Conservation (phyloP, 371 early-diverging fungal species). For the Actinomucor elegans region DNA sequence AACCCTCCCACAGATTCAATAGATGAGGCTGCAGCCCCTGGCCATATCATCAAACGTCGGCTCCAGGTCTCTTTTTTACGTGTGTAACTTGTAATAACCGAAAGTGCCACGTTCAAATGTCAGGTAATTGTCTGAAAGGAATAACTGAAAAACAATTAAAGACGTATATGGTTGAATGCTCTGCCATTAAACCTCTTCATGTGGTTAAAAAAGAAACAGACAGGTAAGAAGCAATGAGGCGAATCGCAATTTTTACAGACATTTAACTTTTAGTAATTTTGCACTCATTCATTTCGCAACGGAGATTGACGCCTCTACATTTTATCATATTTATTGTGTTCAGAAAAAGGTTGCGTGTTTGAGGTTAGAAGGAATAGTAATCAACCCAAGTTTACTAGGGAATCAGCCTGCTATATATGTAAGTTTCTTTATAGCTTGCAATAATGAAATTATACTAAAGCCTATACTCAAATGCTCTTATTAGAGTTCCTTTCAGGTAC, state of each 20-base stretch:
- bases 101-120: slow-evolving; percentile 6
- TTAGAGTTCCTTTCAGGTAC: slow-evolving; percentile 18
- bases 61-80: too few species aligned
- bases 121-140: neutral
- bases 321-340: slow-evolving; percentile 17
- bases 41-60: too few species aligned
- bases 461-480: slow-evolving; percentile 7
- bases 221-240: slow-evolving; percentile 6
- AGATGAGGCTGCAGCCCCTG: too few species aligned
- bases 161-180: neutral
- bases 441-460: slow-evolving; percentile 13
- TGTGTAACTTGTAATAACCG: too few species aligned
- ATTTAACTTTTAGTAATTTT: slow-evolving; percentile 24
- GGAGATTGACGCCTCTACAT: slow-evolving; percentile 18
- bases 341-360: slow-evolving; percentile 14
- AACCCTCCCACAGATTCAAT: too few species aligned
- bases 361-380: slow-evolving; percentile 8
- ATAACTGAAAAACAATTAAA: neutral
- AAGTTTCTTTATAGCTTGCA: slow-evolving; percentile 9
- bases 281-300: slow-evolving; percentile 15
- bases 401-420: slow-evolving; percentile 14
- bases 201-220: slow-evolving; percentile 6
- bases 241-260: slow-evolving; percentile 4
- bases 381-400: slow-evolving; percentile 14
- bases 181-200: slow-evolving; percentile 4